Evolutionary conservation across 305 asterid genomes (phyloP).

Genomic region (Fraxinus xanthoxyloides): DNA sequence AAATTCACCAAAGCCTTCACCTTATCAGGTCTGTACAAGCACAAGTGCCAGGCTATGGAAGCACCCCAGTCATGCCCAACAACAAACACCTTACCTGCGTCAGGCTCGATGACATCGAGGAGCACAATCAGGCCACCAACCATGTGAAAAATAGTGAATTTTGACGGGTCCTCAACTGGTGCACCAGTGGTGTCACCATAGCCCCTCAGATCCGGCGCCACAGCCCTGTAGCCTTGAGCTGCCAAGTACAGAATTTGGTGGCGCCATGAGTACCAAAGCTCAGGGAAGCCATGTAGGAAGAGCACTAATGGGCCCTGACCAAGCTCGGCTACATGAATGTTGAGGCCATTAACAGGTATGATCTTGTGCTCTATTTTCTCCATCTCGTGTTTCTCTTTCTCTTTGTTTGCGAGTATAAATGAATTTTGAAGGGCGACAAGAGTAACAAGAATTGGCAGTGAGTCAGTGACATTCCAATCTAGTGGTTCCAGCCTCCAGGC

Average conservation of each 20-base stretch:
- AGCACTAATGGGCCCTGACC: constrained; percentile 56
- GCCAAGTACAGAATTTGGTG: constrained; percentile 54
- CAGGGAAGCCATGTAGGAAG: constrained; percentile 63
- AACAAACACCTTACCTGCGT: constrained; percentile 47
- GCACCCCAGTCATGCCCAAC: constrained; percentile 74
- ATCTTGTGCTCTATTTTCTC: constrained; percentile 41
- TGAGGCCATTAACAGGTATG: constrained; percentile 36
- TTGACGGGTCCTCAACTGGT: constrained; percentile 37
- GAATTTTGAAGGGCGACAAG: not conserved
- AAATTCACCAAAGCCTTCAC: constrained; percentile 44
- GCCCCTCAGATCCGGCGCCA: constrained; percentile 59
- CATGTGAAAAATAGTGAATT: constrained; percentile 39
- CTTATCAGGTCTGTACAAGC: constrained; percentile 49
- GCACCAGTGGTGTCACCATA: constrained; percentile 62
- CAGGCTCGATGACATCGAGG: constrained; percentile 30
- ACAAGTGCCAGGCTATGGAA: constrained; percentile 41
- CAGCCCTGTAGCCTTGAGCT: constrained; percentile 48
- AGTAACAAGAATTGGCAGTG: not conserved
- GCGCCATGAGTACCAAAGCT: constrained; percentile 66
- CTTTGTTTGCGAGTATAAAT: not conserved
- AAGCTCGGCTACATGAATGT: constrained; percentile 51
- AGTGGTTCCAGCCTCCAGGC: not conserved
- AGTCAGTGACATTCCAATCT: not conserved
- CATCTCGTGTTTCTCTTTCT: constrained; percentile 17
- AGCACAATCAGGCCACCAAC: constrained; percentile 51